These are phyloP conservation scores for Grammothele lineata DNA, from an alignment of 768 basidiomycete species.

Conservation along the genomic window DNA sequence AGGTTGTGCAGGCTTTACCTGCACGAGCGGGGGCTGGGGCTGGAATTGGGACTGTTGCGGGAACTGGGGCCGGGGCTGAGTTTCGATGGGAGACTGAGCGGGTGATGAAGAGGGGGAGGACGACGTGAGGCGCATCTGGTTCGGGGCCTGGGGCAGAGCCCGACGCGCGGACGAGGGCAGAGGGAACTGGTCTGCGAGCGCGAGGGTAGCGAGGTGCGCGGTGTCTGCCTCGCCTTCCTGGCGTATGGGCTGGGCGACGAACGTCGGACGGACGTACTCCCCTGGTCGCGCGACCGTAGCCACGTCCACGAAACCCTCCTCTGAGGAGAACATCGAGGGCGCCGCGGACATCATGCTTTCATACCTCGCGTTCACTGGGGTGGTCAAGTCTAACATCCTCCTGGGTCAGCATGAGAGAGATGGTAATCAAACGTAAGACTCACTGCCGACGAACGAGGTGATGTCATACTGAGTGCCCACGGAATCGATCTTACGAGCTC, in stretches of 20 bases:
- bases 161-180: not conserved
- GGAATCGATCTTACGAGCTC: conserved; percentile 29
- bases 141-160: conserved; percentile 5
- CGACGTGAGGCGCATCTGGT: no score
- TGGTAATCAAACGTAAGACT: conserved; percentile 14
- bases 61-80: not conserved
- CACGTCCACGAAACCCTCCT: conserved; percentile 3
- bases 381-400: conserved; percentile 29
- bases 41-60: not conserved
- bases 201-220: not conserved
- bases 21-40: not conserved
- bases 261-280: conserved; percentile 8
- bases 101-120: no score
- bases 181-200: not conserved
- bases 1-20: not conserved
- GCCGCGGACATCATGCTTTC: conserved; percentile 10
- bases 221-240: not conserved
- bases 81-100: not conserved
- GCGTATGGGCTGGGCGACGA: conserved; percentile 2
- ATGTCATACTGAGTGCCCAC: conserved; percentile 61
- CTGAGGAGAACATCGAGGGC: conserved; percentile 1
- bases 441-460: conserved; percentile 66
- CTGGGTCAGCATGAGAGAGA: not conserved
- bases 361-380: conserved; percentile 20
- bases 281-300: not conserved